Conservation (phyloP, 2,329 filamentous ascomycete species). For the Alternaria ventricosa region DNA sequence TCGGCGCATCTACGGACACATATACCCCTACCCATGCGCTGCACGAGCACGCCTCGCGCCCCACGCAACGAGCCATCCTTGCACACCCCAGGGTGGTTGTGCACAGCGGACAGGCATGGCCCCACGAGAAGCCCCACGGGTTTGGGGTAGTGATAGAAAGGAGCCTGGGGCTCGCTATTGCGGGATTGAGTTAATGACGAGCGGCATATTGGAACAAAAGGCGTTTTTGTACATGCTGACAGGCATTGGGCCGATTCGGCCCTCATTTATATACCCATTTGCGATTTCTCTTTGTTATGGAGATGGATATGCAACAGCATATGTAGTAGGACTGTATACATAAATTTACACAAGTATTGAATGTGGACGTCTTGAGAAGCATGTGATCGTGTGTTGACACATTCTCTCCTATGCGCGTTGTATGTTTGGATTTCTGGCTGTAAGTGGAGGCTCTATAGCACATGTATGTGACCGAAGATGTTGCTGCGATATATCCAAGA, state of each 20-base stretch:
- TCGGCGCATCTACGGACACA: neutral
- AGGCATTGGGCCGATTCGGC: neutral
- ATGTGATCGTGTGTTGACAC: neutral
- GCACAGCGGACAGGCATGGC: neutral
- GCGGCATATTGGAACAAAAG: neutral
- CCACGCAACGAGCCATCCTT: neutral
- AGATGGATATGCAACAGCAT: neutral
- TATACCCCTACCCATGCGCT: neutral
- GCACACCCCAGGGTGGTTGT: neutral
- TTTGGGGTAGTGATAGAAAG: neutral
- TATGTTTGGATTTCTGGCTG: no score
- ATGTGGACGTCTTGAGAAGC: neutral
- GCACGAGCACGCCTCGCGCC: neutral
- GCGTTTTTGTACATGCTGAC: neutral
- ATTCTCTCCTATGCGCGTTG: no score
- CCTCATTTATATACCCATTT: slow-evolving; percentile 11
- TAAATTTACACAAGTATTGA: neutral
- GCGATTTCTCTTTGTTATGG: neutral
- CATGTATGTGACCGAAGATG: no score
- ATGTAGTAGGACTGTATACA: neutral
- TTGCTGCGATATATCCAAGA: no score
- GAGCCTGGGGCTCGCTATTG: neutral
- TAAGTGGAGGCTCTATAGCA: no score
- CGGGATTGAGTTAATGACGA: neutral
- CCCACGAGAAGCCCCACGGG: neutral